A percentile compares a stretch with the other conserved stretches of the same genome.
phyloP scores from a whole-genome alignment of 2,329 filamentous ascomycete genomes.

The Penicillium polonicum region DNA sequence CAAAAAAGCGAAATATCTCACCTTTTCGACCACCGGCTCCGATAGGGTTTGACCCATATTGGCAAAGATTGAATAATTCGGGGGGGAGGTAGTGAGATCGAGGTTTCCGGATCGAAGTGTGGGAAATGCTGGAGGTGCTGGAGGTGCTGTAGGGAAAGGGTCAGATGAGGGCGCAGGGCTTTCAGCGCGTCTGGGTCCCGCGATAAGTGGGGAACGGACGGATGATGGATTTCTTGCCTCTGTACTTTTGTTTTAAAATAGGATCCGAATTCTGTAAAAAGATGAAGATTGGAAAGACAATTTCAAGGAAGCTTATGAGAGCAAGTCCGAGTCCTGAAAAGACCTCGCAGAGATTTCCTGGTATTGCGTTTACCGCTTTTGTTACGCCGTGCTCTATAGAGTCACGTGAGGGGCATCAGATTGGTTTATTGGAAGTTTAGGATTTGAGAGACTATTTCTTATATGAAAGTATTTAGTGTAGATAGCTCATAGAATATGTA shows the following conservation, averaged over 20 bases:
- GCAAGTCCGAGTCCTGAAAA: not conserved
- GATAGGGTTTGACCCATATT: constrained; percentile 98
- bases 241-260: not conserved
- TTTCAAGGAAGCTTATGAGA: not conserved
- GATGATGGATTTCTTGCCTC: constrained; percentile 9
- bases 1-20: constrained; percentile 48
- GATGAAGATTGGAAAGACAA: not conserved
- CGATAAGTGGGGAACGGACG: constrained; percentile 27
- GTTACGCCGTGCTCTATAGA: constrained; percentile 15
- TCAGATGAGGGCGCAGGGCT: constrained; percentile 29
- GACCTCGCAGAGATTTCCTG: constrained; percentile 22
- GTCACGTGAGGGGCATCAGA: constrained; percentile 13
- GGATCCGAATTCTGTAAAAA: not conserved
- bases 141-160: constrained; percentile 24
- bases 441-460: not conserved
- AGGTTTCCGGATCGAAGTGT: constrained; percentile 12
- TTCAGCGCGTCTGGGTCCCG: constrained; percentile 27
- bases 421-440: not conserved
- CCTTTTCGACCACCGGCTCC: constrained; percentile 98
- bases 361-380: constrained; percentile 19
- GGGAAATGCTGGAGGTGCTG: constrained; percentile 19
- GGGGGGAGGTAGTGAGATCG: constrained; percentile 12
- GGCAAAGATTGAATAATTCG: constrained; percentile 24
- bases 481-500: no score
- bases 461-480: no score